These are phyloP conservation scores for Oryza nivara DNA, from an alignment of 176 grass and related monocot genomes.

Conservation along the genomic window DNA sequence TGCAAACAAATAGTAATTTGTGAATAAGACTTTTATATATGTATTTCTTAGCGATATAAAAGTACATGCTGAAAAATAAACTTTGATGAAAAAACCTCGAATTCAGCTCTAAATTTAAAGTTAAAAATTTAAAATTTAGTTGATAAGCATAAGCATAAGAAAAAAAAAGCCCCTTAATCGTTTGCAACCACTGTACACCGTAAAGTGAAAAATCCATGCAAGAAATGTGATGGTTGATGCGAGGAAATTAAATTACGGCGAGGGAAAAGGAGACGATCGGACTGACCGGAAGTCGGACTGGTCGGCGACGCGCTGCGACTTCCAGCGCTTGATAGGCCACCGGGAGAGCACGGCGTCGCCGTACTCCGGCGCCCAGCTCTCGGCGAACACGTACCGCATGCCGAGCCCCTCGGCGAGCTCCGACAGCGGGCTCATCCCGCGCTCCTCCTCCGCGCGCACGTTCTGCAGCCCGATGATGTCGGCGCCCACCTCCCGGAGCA, in stretches of 20 bases:
- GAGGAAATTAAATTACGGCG: conserved; percentile 4
- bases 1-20: too few species aligned
- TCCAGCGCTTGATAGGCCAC: conserved; percentile 91
- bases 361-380: conserved; percentile 99
- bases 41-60: too few species aligned
- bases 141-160: too few species aligned
- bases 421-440: conserved; percentile 88
- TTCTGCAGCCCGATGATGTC: conserved; percentile 94
- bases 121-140: too few species aligned
- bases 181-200: not conserved
- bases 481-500: conserved; percentile 78
- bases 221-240: conserved; percentile 10
- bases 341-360: conserved; percentile 93
- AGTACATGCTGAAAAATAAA: too few species aligned
- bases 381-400: conserved; percentile 94
- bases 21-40: too few species aligned
- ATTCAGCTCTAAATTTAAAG: too few species aligned
- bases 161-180: too few species aligned
- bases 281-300: conserved; percentile 79
- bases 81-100: too few species aligned
- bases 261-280: not conserved
- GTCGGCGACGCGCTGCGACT: conserved; percentile 76
- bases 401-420: conserved; percentile 80
- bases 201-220: not conserved
- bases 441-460: conserved; percentile 87